Evolutionary conservation across 192 early-diverging fungal genomes (phyloP).

Genomic region (Backusella tuberculispora): DNA sequence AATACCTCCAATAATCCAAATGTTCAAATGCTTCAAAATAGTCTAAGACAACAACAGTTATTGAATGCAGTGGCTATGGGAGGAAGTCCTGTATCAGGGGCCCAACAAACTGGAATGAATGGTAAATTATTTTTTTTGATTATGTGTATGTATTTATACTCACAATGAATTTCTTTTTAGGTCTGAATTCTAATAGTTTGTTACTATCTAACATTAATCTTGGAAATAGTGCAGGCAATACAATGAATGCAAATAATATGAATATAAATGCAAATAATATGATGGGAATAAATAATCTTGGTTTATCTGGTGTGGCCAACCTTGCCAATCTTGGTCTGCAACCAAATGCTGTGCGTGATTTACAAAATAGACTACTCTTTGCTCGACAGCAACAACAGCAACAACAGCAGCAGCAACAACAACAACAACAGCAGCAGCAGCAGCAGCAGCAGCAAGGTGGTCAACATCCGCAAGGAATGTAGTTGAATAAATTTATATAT

Average conservation of each 20-base stretch:
- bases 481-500: not conserved
- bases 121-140: not conserved
- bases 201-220: conserved; percentile 43
- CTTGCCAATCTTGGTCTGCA: conserved; percentile 9
- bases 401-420: conserved; percentile 31
- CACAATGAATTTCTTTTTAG: not conserved
- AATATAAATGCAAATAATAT: conserved; percentile 27
- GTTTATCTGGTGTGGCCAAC: not conserved
- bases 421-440: conserved; percentile 12
- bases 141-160: not conserved
- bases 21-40: conserved; percentile 30
- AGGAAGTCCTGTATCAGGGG: conserved; percentile 2
- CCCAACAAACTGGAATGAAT: conserved; percentile 27
- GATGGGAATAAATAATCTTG: conserved; percentile 16
- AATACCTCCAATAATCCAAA: conserved; percentile 25
- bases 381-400: conserved; percentile 29
- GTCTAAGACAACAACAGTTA: conserved; percentile 30
- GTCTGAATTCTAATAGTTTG: conserved; percentile 41
- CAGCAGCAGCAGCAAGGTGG: conserved; percentile 29
- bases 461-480: conserved; percentile 35
- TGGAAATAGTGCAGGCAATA: conserved; percentile 17
- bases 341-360: conserved; percentile 25
- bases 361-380: conserved; percentile 26
- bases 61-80: conserved; percentile 24
- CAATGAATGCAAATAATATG: conserved; percentile 25